Percentiles rank a stretch among this genome's conserved stretches.
Evolutionary conservation across 2,329 filamentous ascomycete genomes (phyloP).

Genomic region (Stachybotrys chartarum): DNA sequence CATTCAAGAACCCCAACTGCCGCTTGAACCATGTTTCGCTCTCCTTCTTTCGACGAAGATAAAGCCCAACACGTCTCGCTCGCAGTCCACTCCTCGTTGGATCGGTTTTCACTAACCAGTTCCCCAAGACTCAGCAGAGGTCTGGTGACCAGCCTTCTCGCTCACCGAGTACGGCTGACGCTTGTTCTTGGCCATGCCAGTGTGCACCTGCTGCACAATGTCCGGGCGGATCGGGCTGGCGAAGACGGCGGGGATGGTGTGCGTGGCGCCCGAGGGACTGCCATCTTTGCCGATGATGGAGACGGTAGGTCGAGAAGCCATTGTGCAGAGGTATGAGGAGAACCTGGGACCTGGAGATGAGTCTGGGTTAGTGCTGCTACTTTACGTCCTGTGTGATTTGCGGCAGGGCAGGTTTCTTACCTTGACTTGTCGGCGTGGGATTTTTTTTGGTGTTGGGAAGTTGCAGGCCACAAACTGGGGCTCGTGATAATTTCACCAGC

Average conservation of each 20-base stretch:
- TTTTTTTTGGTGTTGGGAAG: constrained; percentile 22
- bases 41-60: background rate
- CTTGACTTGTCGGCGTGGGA: constrained; percentile 23
- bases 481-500: constrained; percentile 28
- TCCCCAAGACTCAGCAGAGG: constrained; percentile 99
- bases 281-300: constrained; percentile 96
- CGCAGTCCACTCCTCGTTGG: background rate
- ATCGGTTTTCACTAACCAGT: constrained; percentile 63
- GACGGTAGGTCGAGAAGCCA: constrained; percentile 96
- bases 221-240: constrained; percentile 94
- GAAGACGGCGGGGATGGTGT: constrained; percentile 96
- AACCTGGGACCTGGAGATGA: constrained; percentile 25
- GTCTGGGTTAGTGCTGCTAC: constrained; percentile 7
- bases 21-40: background rate
- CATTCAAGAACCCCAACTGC: too few relatives aligned
- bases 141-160: constrained; percentile 99
- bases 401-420: constrained; percentile 17
- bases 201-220: constrained; percentile 99
- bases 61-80: background rate
- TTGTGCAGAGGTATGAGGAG: constrained; percentile 40
- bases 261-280: constrained; percentile 79
- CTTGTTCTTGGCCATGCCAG: constrained; percentile 99
- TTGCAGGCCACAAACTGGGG: constrained; percentile 19
- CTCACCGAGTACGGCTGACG: constrained; percentile 98
- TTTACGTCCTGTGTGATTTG: background rate